These are phyloP conservation scores for Ceratorhiza oryzae-sativae DNA, from an alignment of 1,284 basidiomycete species.

Conservation along the genomic window DNA sequence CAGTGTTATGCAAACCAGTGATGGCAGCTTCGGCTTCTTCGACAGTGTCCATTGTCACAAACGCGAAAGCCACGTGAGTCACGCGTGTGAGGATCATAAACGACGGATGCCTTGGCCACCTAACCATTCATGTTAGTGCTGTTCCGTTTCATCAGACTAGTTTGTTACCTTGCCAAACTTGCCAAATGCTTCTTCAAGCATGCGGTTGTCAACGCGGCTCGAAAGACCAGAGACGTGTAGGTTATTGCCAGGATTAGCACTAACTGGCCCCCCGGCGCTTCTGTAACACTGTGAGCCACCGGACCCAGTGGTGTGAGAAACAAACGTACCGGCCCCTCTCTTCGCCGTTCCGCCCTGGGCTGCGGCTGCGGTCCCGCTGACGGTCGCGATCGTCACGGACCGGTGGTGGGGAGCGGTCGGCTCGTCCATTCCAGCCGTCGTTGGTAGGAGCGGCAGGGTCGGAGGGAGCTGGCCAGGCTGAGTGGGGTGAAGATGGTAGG, in stretches of 20 bases:
- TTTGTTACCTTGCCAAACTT: constrained; percentile 86
- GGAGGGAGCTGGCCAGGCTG: constrained; percentile 36
- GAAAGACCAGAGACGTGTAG: constrained; percentile 92
- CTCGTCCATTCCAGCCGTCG: constrained; percentile 22
- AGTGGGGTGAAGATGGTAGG: constrained; percentile 14
- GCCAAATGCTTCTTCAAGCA: constrained; percentile 86
- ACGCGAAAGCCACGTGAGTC: constrained; percentile 96
- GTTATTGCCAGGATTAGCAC: constrained; percentile 91
- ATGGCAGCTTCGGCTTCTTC: constrained; percentile 94
- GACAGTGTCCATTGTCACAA: constrained; percentile 90
- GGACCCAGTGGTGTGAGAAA: neutral
- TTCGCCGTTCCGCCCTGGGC: constrained; percentile 12
- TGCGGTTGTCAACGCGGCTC: constrained; percentile 79
- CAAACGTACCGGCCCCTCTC: constrained; percentile 11
- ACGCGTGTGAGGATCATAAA: constrained; percentile 96
- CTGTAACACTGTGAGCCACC: neutral
- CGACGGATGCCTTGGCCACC: constrained; percentile 90
- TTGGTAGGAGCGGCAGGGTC: constrained; percentile 8
- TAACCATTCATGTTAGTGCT: constrained; percentile 47
- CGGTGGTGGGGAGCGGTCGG: constrained; percentile 24
- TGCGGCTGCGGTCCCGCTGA: constrained; percentile 24
- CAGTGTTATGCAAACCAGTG: constrained; percentile 80
- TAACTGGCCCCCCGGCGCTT: constrained; percentile 52
- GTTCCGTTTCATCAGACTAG: neutral
- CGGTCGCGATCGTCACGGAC: constrained; percentile 14